Percentiles rank a stretch among this genome's conserved stretches.
Evolutionary conservation across 129 eudicot genomes (phyloP).

Genomic region (Tagetes patula): DNA sequence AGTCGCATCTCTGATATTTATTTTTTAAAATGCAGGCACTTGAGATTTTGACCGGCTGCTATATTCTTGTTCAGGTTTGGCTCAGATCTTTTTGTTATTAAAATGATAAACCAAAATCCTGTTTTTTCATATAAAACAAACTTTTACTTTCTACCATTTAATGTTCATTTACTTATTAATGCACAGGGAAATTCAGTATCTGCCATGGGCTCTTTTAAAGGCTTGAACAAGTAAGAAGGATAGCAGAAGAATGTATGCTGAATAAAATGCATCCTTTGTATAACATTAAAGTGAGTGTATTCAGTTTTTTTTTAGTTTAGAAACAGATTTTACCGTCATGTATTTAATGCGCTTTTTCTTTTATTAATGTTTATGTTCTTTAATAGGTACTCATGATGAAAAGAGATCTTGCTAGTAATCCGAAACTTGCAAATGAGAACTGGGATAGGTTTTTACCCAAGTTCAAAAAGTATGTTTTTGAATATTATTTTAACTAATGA

Average conservation of each 20-base stretch:
- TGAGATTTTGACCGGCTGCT: constrained; percentile 92
- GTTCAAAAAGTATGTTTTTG: too few relatives aligned
- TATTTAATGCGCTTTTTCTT: neutral
- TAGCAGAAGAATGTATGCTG: constrained; percentile 84
- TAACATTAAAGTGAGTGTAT: constrained; percentile 59
- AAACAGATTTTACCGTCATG: neutral
- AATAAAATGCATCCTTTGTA: constrained; percentile 90
- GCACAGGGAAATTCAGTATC: constrained; percentile 89
- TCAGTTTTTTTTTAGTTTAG: neutral
- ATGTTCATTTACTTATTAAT: constrained; percentile 12
- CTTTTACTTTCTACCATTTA: neutral
- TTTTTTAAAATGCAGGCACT: constrained; percentile 66
- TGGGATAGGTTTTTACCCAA: constrained; percentile 61
- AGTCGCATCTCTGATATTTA: constrained; percentile 18
- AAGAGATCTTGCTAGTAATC: constrained; percentile 84
- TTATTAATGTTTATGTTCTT: constrained; percentile 4
- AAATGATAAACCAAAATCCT: neutral
- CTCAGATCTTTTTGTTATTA: neutral
- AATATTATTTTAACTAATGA: too few relatives aligned
- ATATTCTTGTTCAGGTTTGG: constrained; percentile 85
- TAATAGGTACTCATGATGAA: constrained; percentile 78
- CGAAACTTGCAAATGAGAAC: constrained; percentile 85
- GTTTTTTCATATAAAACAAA: neutral
- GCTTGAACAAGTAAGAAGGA: constrained; percentile 87
- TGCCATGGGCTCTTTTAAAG: constrained; percentile 94